phyloP scores from a whole-genome alignment of 495 filamentous ascomycete species.

The Melanomma pulvis-pyrius region DNA sequence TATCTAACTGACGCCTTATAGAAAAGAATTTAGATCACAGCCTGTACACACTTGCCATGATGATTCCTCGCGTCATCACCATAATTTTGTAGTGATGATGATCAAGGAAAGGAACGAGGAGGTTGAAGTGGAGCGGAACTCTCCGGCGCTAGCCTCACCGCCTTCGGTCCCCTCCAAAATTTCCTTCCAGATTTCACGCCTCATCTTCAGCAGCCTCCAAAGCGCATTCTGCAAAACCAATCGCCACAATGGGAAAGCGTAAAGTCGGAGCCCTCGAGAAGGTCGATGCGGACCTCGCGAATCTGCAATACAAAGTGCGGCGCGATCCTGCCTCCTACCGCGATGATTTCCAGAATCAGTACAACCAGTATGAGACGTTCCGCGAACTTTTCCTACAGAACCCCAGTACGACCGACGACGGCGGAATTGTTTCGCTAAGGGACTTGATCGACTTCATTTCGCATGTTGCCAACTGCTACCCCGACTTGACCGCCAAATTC shows the following conservation, averaged over 20 bases:
- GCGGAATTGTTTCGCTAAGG: constrained; percentile 75
- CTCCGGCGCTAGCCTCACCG: neutral
- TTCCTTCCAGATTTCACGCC: neutral
- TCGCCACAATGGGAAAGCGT: constrained; percentile 58
- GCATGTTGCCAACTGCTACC: constrained; percentile 93
- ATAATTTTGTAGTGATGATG: neutral
- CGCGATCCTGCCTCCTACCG: constrained; percentile 83
- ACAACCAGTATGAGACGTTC: constrained; percentile 87
- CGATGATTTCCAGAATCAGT: constrained; percentile 85
- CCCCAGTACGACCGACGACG: constrained; percentile 73
- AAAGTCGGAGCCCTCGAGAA: constrained; percentile 91
- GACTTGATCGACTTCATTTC: constrained; percentile 88
- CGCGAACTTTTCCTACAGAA: constrained; percentile 86
- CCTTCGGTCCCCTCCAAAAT: constrained; percentile 4
- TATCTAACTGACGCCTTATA: no score
- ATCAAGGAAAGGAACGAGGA: neutral
- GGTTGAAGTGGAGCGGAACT: neutral
- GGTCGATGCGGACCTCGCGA: constrained; percentile 87
- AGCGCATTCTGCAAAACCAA: neutral
- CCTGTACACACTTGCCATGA: no score
- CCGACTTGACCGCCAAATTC: constrained; percentile 73
- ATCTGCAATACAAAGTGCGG: constrained; percentile 84
- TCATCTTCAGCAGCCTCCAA: neutral
- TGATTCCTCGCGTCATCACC: no score
- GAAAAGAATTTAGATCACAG: no score